Base-by-base conservation (phyloP, 306 rosid species). In the Amphicarpaea edgeworthii region DNA sequence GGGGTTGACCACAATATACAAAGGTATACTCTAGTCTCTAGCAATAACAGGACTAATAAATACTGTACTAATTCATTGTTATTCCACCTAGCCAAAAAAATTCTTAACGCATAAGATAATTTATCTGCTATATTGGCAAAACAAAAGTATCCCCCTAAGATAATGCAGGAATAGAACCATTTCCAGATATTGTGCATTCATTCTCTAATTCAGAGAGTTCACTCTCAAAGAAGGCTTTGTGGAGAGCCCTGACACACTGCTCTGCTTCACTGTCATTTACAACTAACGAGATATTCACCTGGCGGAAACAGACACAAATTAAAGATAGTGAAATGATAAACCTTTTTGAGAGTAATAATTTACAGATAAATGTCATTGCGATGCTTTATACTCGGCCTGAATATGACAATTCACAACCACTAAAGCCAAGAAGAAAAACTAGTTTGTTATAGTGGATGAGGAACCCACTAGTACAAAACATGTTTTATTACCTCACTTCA, bases 201-300 rank as follows among this genome's bases (percentile, higher is more conserved):
- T 20, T 34, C 66, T 70, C 81, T 66, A 87, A 68, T 30, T 82
- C 82, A 32, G 86, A 61, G 60, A 59, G 21, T 55, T 76, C 81
- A 8, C 78, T 78, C 82, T 83, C 96, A 70, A 93, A 93, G 84
- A 94, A 91, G 46, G 93, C 73, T 41, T 80, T 84, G 79, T 94
- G 97, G 64, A 94, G 93, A 67, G 98, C 88, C 82, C 90, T 72
- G 7, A 91, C 98, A 67, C 94, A 91, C 81, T 86, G 90, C 81
- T 90, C 97, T 7, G 97, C 93, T 79, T 94, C 98, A 26, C 71
- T 58, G 87, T 94, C 95, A 24, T 94, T 90, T 70, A 91, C 98
- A 3, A 91, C 89, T 89, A 94, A 87, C 6, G 97, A 94, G 83
- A 94, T 90, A 80, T 94, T 94, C 42, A 91, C 98, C 97, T 94